Evolutionary conservation across 2,329 filamentous ascomycete genomes (phyloP), one percentile per base, ranked within the genome.

Genomic region (Dryadomyces sulphureus): DNA sequence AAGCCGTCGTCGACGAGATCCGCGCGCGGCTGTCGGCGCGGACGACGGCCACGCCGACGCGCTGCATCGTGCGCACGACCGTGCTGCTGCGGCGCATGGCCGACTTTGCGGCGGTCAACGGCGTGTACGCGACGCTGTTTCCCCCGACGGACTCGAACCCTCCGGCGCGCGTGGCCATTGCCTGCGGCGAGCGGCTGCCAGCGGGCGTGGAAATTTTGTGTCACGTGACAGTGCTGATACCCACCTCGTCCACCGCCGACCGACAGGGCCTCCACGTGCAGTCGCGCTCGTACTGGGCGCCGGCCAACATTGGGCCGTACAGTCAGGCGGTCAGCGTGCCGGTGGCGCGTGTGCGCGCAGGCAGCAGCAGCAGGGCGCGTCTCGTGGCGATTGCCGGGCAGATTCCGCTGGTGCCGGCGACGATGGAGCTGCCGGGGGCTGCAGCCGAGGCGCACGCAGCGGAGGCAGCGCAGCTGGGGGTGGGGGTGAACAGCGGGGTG

Each of bases 291-390:
- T 96, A 96, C 68, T 98, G 92, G 92, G 92, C 92, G 0, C 92
- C 92, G 0, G 90, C 92, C 19, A 96, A 96, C 57, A 96, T 98
- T 45, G 92, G 92, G 0, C 92, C 92, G 0, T 96, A 96, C 62
- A 95, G 89, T 47, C 92, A 98, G 65, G 87, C 88, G 4, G 78
- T 92, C 43, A 69, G 73, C 2, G 64, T 77, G 11, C 63, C 59
- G 4, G 36, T 43, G 2, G 22, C 34, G 3, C 45, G 49, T 30
- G 38, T 54, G n/a, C 34, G 34, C n/a, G n/a, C 17, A 4, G 7
- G 2, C 41, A 8, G 12, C 16, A 4, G n/a, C 38, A 20, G 17
- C n/a, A 27, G 56, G 2, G 50, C 62, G 2, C 59, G 62, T 34
- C 49, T 62, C 1, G 63, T 90, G 16, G 79, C 79, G 46, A 71